Conservation (phyloP, 192 early-diverging fungal genomes). For the Coemansia sp. region DNA sequence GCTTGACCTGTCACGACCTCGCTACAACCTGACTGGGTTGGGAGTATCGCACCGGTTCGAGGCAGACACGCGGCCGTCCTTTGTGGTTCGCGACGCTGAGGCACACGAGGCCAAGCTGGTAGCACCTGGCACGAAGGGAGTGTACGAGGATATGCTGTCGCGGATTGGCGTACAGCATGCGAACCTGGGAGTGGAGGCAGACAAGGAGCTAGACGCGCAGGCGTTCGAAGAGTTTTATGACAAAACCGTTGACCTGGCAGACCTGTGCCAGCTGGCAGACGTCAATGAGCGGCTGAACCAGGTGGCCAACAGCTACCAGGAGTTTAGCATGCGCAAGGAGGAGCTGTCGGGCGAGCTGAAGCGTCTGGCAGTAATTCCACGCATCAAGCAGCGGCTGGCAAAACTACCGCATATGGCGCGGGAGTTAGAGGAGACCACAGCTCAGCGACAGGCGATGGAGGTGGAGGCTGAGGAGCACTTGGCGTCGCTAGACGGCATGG, state of each 20-base stretch:
- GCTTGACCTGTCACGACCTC: conserved; percentile 38
- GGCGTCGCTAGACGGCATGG: conserved; percentile 29
- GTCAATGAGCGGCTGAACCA: conserved; percentile 52
- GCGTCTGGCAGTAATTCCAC: conserved; percentile 35
- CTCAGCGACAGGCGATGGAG: conserved; percentile 30
- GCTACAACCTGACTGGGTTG: conserved; percentile 40
- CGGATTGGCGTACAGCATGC: conserved; percentile 51
- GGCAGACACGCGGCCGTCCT: conserved; percentile 33
- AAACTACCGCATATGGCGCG: conserved; percentile 39
- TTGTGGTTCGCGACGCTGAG: conserved; percentile 40
- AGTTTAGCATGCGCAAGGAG: conserved; percentile 37
- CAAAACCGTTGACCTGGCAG: conserved; percentile 49
- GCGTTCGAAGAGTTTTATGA: conserved; percentile 54
- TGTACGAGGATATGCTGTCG: conserved; percentile 53
- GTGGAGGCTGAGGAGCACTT: conserved; percentile 20
- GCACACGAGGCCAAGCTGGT: conserved; percentile 50
- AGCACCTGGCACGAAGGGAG: conserved; percentile 49
- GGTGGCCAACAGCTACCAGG: conserved; percentile 50
- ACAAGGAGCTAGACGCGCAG: conserved; percentile 41
- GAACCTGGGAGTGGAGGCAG: conserved; percentile 33
- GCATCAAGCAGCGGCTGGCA: conserved; percentile 35
- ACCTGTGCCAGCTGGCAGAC: conserved; percentile 47
- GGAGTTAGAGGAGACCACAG: conserved; percentile 27
- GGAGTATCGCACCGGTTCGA: conserved; percentile 43
- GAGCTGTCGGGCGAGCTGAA: conserved; percentile 43